A percentile compares a stretch with the other conserved stretches of the same genome.
Conservation (phyloP, 2,329 filamentous ascomycete genomes). For the Xylariaceae sp. region DNA sequence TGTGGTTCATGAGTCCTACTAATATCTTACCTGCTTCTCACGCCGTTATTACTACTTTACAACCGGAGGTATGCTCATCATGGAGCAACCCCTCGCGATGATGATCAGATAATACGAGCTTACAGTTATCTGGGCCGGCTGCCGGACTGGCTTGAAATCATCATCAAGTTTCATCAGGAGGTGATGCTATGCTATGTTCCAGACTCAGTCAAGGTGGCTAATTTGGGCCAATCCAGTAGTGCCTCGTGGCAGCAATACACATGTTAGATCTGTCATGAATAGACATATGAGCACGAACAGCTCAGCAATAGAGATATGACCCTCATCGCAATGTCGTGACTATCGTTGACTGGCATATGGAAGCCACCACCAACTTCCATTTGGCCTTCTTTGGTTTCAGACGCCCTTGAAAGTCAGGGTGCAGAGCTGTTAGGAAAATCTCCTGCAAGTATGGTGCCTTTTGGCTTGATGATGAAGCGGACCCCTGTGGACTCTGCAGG, state of each 20-base stretch:
- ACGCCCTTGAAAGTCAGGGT: no score
- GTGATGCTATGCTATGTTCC: background rate
- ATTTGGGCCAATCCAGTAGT: background rate
- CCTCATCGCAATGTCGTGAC: no score
- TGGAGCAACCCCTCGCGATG: background rate
- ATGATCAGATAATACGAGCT: no score
- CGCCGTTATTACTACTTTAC: background rate
- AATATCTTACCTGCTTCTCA: background rate
- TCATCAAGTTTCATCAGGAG: background rate
- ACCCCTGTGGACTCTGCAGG: no score
- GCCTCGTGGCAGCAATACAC: background rate
- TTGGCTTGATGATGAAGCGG: no score
- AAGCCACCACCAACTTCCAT: no score
- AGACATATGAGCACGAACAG: background rate
- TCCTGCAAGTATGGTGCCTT: no score
- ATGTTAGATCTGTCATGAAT: background rate
- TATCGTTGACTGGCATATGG: no score
- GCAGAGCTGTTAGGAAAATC: no score
- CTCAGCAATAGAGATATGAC: background rate
- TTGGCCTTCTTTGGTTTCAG: no score
- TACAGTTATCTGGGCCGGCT: background rate
- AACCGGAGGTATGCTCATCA: background rate
- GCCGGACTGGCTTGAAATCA: background rate
- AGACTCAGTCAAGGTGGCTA: background rate
- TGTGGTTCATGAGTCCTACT: background rate